Evolutionary conservation across 495 filamentous ascomycete genomes (phyloP).

Genomic region (Tuber calosporum): DNA sequence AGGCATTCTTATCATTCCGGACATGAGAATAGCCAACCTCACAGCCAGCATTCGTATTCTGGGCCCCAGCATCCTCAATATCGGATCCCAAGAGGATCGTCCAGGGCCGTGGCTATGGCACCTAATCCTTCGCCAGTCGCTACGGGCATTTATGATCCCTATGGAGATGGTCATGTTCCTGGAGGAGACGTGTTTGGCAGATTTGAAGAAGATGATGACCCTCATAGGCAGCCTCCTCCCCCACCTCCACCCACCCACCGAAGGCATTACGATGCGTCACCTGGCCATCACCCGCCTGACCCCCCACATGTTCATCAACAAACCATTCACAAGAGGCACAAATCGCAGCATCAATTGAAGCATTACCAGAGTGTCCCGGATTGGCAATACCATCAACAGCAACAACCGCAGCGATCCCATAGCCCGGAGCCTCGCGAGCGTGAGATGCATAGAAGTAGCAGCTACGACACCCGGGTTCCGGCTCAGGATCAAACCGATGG

Average conservation of each 20-base stretch:
- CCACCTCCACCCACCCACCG: slow-evolving; percentile 35
- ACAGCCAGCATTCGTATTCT: slow-evolving; percentile 15
- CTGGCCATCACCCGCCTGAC: slow-evolving; percentile 25
- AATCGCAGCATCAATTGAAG: slow-evolving; percentile 30
- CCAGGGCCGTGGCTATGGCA: slow-evolving; percentile 23
- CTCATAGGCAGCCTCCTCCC: slow-evolving; percentile 28
- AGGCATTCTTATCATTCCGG: slow-evolving; percentile 33
- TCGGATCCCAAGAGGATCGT: slow-evolving; percentile 18
- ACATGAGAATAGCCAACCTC: slow-evolving; percentile 17
- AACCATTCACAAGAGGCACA: slow-evolving; percentile 23
- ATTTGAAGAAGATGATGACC: slow-evolving; percentile 28
- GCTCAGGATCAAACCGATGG: slow-evolving; percentile 26
- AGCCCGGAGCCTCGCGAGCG: slow-evolving; percentile 15
- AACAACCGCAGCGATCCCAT: slow-evolving; percentile 8
- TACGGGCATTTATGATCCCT: slow-evolving; percentile 36
- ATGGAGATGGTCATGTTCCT: slow-evolving; percentile 32
- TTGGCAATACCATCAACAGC: slow-evolving; percentile 32
- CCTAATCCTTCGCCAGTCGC: slow-evolving; percentile 11
- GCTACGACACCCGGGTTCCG: slow-evolving; percentile 12
- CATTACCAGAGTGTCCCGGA: slow-evolving; percentile 41
- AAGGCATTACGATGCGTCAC: slow-evolving; percentile 26
- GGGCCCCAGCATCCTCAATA: slow-evolving; percentile 17
- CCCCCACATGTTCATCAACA: slow-evolving; percentile 23
- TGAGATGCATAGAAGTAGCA: not conserved
- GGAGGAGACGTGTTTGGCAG: slow-evolving; percentile 27